These are phyloP conservation scores for Nepenthes alata DNA, from an alignment of 179 eudicot species.

Conservation along the genomic window DNA sequence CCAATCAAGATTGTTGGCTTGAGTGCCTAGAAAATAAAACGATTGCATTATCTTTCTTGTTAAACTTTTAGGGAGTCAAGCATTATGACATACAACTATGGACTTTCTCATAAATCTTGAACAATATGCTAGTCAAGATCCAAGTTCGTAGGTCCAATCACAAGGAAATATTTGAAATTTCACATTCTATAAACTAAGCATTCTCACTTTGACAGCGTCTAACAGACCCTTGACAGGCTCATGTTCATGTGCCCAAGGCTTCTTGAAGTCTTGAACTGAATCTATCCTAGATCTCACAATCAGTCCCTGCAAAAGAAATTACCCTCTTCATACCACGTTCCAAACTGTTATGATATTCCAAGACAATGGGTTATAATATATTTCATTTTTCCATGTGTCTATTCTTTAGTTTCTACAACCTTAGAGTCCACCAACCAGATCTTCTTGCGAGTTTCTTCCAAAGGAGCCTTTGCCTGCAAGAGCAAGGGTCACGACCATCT, in stretches of 20 bases:
- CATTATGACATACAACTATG: background rate
- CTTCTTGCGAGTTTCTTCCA: constrained; percentile 64
- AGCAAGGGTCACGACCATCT: constrained; percentile 3
- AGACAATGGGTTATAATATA: background rate
- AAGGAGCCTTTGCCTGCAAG: constrained; percentile 24
- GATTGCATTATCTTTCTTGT: background rate
- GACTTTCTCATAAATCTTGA: too few species aligned
- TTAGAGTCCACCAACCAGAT: constrained; percentile 77
- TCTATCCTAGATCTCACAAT: constrained; percentile 61
- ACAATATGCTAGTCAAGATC: too few species aligned
- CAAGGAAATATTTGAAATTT: background rate
- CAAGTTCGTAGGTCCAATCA: background rate
- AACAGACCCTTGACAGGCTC: constrained; percentile 53
- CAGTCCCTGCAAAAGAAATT: constrained; percentile 31
- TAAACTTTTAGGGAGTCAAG: background rate
- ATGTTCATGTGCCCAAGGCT: constrained; percentile 90
- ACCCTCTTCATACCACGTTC: background rate
- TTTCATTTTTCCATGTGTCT: background rate
- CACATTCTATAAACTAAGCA: background rate
- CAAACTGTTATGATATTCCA: background rate
- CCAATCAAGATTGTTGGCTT: constrained; percentile 82
- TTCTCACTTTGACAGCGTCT: constrained; percentile 65
- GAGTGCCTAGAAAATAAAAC: constrained; percentile 28
- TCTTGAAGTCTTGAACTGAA: constrained; percentile 76
- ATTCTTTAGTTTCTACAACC: constrained; percentile 16